Conservation (phyloP, 2,329 filamentous ascomycete species). For the Calonectria crousiana region DNA sequence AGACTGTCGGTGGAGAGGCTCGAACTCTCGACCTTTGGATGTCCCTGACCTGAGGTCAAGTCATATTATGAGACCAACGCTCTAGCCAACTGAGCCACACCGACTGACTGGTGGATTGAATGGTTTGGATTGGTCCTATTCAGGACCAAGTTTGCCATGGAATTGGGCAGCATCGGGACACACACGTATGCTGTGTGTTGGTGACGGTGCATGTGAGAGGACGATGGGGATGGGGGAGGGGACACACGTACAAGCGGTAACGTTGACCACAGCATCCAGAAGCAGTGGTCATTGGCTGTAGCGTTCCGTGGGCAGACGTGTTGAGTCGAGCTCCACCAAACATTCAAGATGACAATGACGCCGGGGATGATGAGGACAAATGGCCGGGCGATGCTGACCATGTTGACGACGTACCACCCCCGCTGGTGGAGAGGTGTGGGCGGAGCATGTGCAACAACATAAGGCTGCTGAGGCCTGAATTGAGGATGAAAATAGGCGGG, state of each 20-base stretch:
- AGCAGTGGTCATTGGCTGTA: constrained; percentile 31
- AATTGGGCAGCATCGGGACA: background rate
- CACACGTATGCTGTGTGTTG: background rate
- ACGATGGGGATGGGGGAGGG: background rate
- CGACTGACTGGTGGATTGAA: constrained; percentile 18
- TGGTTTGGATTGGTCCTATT: background rate
- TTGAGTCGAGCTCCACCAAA: constrained; percentile 51
- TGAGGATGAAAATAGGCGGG: constrained; percentile 28
- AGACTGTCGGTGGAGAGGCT: constrained; percentile 28
- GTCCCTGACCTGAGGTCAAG: constrained; percentile 25
- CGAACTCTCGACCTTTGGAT: constrained; percentile 31
- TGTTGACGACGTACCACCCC: constrained; percentile 18
- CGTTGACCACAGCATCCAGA: constrained; percentile 40
- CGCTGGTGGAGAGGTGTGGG: constrained; percentile 14
- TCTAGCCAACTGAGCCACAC: constrained; percentile 31
- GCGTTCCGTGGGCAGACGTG: constrained; percentile 35
- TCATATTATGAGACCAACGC: constrained; percentile 30
- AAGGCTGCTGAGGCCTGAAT: constrained; percentile 15
- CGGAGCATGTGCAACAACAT: background rate
- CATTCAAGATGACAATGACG: constrained; percentile 54
- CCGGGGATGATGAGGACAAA: constrained; percentile 44
- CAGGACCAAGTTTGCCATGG: background rate
- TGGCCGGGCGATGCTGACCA: constrained; percentile 31
- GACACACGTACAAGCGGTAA: constrained; percentile 37
- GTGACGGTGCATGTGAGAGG: background rate